phyloP scores from a whole-genome alignment of 208 protist genomes.

The Naegleria gruberi region DNA sequence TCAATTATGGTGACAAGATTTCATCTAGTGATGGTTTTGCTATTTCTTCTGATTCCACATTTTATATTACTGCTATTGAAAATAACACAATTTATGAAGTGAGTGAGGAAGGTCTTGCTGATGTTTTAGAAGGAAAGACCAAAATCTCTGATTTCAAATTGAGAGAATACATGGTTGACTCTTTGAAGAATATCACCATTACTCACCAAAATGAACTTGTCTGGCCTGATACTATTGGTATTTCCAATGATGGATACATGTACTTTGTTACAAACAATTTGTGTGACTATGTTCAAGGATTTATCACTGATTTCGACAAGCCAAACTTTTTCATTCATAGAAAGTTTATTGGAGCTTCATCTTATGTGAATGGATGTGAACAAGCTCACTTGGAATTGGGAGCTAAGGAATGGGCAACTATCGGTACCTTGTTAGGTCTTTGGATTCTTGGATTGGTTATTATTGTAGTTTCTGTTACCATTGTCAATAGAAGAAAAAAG shows the following conservation, averaged over 20 bases:
- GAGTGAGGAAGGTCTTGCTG: background rate
- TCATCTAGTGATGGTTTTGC: background rate
- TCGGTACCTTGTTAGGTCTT: background rate
- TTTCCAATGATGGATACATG: background rate
- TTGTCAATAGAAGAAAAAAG: background rate
- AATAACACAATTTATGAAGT: background rate
- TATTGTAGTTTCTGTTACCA: background rate
- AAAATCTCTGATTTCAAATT: background rate
- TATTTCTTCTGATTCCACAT: background rate
- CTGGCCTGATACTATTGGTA: constrained; percentile 3
- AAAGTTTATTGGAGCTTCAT: background rate
- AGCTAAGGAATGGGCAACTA: background rate
- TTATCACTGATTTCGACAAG: background rate
- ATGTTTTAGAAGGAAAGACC: background rate
- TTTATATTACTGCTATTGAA: background rate
- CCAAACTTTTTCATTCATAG: background rate
- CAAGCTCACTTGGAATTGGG: background rate
- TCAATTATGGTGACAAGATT: background rate
- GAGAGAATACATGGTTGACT: background rate
- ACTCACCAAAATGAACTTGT: background rate
- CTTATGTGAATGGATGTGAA: background rate
- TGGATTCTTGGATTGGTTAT: background rate
- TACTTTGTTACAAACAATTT: background rate
- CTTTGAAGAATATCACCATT: background rate
- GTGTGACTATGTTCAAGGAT: background rate